Conservation (phyloP, 805 yeast species). For the Tetrapisispora taiwanensis region DNA sequence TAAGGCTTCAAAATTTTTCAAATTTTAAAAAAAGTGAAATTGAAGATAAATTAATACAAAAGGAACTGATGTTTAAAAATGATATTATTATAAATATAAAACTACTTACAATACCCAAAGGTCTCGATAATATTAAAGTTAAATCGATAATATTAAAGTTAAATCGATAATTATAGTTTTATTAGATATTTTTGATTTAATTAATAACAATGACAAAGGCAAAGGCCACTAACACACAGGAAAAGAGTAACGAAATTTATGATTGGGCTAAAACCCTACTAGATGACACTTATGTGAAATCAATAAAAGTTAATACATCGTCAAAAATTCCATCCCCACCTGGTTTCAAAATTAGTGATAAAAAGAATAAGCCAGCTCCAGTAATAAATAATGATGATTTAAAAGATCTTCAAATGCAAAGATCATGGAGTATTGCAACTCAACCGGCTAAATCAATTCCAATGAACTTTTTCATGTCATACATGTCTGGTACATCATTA, state of each 20-base stretch:
- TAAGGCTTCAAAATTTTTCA: no score
- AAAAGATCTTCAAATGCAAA: constrained; percentile 32
- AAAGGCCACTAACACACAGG: no score
- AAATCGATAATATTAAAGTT: no score
- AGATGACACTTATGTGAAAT: constrained; percentile 8
- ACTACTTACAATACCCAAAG: no score
- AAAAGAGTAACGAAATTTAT: neutral
- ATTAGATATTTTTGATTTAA: no score
- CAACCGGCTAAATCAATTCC: constrained; percentile 82
- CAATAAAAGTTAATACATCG: constrained; percentile 3
- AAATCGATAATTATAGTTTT: no score
- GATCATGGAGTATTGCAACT: constrained; percentile 80
- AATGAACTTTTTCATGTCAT: constrained; percentile 81
- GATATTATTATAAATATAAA: no score
- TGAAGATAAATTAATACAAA: no score
- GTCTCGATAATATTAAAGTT: no score
- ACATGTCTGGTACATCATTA: constrained; percentile 83
- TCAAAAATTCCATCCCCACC: constrained; percentile 18
- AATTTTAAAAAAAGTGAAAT: no score
- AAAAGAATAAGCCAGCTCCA: neutral
- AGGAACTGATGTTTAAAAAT: no score
- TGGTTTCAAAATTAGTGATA: constrained; percentile 13
- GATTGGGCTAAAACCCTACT: constrained; percentile 12
- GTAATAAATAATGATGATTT: constrained; percentile 4
- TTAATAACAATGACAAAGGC: no score